Conservation (phyloP, 805 yeast species). For the Starmerella floricola region DNA sequence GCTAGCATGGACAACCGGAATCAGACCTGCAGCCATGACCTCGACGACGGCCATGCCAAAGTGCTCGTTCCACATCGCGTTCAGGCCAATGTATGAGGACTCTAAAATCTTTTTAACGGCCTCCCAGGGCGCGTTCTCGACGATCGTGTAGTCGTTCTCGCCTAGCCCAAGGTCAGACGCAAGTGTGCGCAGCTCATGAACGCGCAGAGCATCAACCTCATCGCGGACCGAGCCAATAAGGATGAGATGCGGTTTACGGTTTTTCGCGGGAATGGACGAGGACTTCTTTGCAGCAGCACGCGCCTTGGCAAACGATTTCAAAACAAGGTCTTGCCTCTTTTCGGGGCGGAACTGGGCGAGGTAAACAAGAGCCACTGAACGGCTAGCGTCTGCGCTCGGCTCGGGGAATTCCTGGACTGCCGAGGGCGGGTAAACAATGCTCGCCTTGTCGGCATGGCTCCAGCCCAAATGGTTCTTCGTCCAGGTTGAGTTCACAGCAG, state of each 20-base stretch:
- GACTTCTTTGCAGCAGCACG: slow-evolving; percentile 10
- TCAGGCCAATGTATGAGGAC: slow-evolving; percentile 61
- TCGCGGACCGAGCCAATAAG: slow-evolving; percentile 79
- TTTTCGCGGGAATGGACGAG: slow-evolving; percentile 8
- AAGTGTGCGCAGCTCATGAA: slow-evolving; percentile 37
- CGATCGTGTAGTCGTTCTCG: slow-evolving; percentile 37
- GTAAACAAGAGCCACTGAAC: slow-evolving; percentile 33
- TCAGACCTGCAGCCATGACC: slow-evolving; percentile 67
- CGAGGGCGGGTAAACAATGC: slow-evolving; percentile 78
- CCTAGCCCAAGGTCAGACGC: slow-evolving; percentile 36
- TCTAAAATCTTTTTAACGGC: slow-evolving; percentile 44
- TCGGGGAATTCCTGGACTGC: slow-evolving; percentile 47
- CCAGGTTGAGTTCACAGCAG: slow-evolving; percentile 83
- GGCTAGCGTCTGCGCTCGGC: slow-evolving; percentile 21
- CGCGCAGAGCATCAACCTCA: slow-evolving; percentile 48
- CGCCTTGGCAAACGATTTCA: slow-evolving; percentile 51
- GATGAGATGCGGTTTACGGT: slow-evolving; percentile 43
- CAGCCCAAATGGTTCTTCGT: slow-evolving; percentile 75
- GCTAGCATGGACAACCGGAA: slow-evolving; percentile 85
- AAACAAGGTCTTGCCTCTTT: slow-evolving; percentile 67
- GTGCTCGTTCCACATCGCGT: slow-evolving; percentile 99
- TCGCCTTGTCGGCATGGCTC: slow-evolving; percentile 35
- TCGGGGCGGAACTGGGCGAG: slow-evolving; percentile 94
- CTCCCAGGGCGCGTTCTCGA: slow-evolving; percentile 62
- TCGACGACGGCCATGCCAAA: slow-evolving; percentile 97